A percentile compares a stretch with the other conserved stretches of the same genome.
Conservation (phyloP, 2,329 filamentous ascomycete species). For the Cladosporium oxysporum region DNA sequence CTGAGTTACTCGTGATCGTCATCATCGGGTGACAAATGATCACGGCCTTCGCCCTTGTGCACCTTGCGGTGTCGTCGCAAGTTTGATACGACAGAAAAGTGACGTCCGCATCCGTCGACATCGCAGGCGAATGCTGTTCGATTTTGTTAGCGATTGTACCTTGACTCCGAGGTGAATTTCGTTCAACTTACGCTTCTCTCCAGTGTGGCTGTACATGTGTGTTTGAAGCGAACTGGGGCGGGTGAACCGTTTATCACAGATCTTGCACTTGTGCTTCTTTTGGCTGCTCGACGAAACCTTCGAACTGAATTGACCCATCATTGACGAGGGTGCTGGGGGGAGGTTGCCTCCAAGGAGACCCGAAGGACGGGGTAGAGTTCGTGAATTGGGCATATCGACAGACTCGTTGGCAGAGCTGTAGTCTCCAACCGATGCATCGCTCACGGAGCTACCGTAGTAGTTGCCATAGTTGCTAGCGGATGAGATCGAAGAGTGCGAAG, state of each 20-base stretch:
- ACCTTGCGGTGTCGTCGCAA: slow-evolving; percentile 93
- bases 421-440: slow-evolving; percentile 81
- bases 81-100: slow-evolving; percentile 97
- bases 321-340: slow-evolving; percentile 85
- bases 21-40: slow-evolving; percentile 53
- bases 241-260: slow-evolving; percentile 97
- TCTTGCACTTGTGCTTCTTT: slow-evolving; percentile 99
- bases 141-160: slow-evolving; percentile 23
- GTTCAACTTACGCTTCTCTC: slow-evolving; percentile 86
- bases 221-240: slow-evolving; percentile 92
- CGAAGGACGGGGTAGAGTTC: slow-evolving; percentile 79
- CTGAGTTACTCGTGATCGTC: slow-evolving; percentile 42
- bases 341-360: slow-evolving; percentile 63
- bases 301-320: slow-evolving; percentile 99
- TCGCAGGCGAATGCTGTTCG: slow-evolving; percentile 84
- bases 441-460: slow-evolving; percentile 82
- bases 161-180: background rate
- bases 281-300: slow-evolving; percentile 94
- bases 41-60: slow-evolving; percentile 71
- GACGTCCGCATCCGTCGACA: slow-evolving; percentile 89
- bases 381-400: slow-evolving; percentile 75
- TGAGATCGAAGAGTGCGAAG: slow-evolving; percentile 86
- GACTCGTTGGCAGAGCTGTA: slow-evolving; percentile 89
- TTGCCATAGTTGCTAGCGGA: slow-evolving; percentile 75
- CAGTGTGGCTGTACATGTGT: slow-evolving; percentile 98